These are phyloP conservation scores for Termitomyces sp. DNA, from an alignment of 768 basidiomycete species.

Conservation along the genomic window DNA sequence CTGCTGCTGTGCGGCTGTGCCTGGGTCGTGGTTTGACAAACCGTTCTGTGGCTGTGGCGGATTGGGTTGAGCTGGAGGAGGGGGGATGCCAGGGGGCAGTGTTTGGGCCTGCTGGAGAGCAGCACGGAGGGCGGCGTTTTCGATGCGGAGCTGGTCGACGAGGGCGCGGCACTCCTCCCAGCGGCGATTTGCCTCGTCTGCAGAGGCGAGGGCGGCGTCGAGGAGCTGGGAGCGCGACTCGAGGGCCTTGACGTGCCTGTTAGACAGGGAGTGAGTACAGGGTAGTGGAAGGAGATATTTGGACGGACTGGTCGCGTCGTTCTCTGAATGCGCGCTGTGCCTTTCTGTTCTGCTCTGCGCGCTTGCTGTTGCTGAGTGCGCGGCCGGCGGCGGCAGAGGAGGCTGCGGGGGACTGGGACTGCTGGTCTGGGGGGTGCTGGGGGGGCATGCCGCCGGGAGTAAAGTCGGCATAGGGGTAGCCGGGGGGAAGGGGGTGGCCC, in stretches of 20 bases:
- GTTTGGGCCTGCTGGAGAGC: slow-evolving; percentile 47
- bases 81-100: slow-evolving; percentile 25
- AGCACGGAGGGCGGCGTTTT: slow-evolving; percentile 76
- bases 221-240: slow-evolving; percentile 84
- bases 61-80: not conserved
- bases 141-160: slow-evolving; percentile 83
- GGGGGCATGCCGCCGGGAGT: slow-evolving; percentile 51
- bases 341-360: slow-evolving; percentile 93
- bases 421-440: slow-evolving; percentile 22
- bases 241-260: slow-evolving; percentile 82
- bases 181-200: slow-evolving; percentile 84
- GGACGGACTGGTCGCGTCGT: slow-evolving; percentile 80
- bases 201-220: slow-evolving; percentile 81
- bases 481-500: slow-evolving; percentile 39
- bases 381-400: slow-evolving; percentile 38
- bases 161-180: slow-evolving; percentile 91
- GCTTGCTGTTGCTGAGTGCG: slow-evolving; percentile 74
- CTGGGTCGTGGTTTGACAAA: slow-evolving; percentile 13
- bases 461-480: slow-evolving; percentile 54
- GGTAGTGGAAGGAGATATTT: not conserved
- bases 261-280: not conserved
- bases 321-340: slow-evolving; percentile 92
- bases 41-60: not conserved
- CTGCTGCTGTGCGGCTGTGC: slow-evolving; percentile 12
- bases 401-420: slow-evolving; percentile 28